These are phyloP conservation scores for Phlebiopsis flavidoalba DNA, from an alignment of 768 basidiomycete species.

Conservation along the genomic window DNA sequence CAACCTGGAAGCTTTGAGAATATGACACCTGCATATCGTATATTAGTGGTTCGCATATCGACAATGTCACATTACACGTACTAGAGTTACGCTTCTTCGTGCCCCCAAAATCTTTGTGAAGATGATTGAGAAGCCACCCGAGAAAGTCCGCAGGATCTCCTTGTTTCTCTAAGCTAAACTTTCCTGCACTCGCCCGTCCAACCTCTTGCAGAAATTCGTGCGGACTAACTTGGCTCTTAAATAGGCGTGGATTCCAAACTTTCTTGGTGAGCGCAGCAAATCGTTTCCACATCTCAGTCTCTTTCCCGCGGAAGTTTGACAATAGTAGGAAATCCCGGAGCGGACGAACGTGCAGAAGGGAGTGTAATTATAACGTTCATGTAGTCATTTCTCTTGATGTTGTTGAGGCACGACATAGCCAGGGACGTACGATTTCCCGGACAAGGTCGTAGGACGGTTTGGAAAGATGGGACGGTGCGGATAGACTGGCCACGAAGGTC, in stretches of 20 bases:
- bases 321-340: slow-evolving; percentile 85
- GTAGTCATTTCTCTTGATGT: slow-evolving; percentile 96
- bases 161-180: slow-evolving; percentile 89
- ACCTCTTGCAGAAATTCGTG: slow-evolving; percentile 99
- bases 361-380: slow-evolving; percentile 96
- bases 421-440: slow-evolving; percentile 76
- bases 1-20: slow-evolving; percentile 95
- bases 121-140: slow-evolving; percentile 89
- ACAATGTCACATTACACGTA: slow-evolving; percentile 33
- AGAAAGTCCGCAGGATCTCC: slow-evolving; percentile 97
- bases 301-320: slow-evolving; percentile 65
- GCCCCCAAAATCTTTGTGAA: slow-evolving; percentile 94
- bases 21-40: slow-evolving; percentile 61
- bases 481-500: slow-evolving; percentile 47
- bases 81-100: slow-evolving; percentile 89
- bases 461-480: slow-evolving; percentile 51
- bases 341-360: slow-evolving; percentile 86
- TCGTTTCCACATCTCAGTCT: slow-evolving; percentile 83
- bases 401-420: slow-evolving; percentile 96
- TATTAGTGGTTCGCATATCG: slow-evolving; percentile 15
- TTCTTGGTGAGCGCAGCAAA: slow-evolving; percentile 88
- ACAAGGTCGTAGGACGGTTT: slow-evolving; percentile 85
- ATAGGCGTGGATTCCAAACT: slow-evolving; percentile 92
- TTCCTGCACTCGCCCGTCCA: slow-evolving; percentile 79
- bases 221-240: slow-evolving; percentile 98